Conservation (phyloP, 1,284 basidiomycete species). For the Boletus albobrunnescens region DNA sequence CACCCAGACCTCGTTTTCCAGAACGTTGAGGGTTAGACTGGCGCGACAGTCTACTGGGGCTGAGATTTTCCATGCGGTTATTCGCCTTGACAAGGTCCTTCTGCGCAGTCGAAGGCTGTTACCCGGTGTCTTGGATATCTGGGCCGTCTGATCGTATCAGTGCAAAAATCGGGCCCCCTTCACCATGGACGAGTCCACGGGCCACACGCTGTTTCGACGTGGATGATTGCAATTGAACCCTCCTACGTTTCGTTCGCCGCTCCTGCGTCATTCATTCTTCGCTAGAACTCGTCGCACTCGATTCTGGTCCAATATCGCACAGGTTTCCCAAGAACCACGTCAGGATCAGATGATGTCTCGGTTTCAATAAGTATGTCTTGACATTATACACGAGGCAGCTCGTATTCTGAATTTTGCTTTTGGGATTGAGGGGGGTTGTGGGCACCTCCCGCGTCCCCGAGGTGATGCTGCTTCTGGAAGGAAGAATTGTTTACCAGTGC, state of each 20-base stretch:
- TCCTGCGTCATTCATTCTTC: conserved; percentile 34
- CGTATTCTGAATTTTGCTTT: conserved; percentile 13
- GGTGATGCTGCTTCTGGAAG: conserved; percentile 26
- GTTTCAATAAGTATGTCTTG: conserved; percentile 10
- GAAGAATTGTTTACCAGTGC: conserved; percentile 16
- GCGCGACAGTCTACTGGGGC: conserved; percentile 36
- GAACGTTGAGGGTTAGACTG: conserved; percentile 31
- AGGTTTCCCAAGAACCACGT: conserved; percentile 9
- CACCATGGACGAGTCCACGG: conserved; percentile 34
- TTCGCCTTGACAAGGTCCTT: conserved; percentile 13
- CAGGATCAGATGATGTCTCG: conserved; percentile 10
- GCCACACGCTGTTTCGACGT: conserved; percentile 35
- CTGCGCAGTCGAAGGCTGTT: conserved; percentile 14
- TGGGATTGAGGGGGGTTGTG: conserved; percentile 17
- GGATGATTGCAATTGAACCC: conserved; percentile 30
- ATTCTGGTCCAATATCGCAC: conserved; percentile 27
- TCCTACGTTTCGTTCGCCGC: conserved; percentile 29
- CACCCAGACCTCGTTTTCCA: conserved; percentile 21
- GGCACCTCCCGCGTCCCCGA: conserved; percentile 28
- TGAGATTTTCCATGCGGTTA: conserved; percentile 36
- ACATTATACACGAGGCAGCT: conserved; percentile 20
- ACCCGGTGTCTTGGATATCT: conserved; percentile 5
- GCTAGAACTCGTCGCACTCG: conserved; percentile 31
- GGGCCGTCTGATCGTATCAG: conserved; percentile 9
- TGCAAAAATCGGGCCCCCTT: conserved; percentile 28